Percentiles rank a stretch among this genome's conserved stretches.
These are phyloP conservation scores for Zygotorulaspora chibaensis DNA, from an alignment of 805 yeast species.

Conservation along the genomic window DNA sequence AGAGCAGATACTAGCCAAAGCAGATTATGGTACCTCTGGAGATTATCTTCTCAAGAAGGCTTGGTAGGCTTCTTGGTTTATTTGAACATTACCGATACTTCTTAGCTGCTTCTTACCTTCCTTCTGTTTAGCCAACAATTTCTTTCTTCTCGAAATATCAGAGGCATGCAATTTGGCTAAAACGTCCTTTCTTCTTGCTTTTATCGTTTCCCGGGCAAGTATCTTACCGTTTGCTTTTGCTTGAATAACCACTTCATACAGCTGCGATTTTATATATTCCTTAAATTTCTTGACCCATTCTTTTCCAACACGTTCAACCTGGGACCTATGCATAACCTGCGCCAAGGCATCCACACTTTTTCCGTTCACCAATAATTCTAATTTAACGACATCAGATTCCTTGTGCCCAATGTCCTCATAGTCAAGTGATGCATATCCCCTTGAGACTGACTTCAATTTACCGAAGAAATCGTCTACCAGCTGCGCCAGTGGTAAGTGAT, in stretches of 20 bases:
- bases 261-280: conserved; percentile 71
- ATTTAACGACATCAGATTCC: conserved; percentile 73
- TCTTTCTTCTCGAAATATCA: conserved; percentile 85
- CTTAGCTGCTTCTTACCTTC: conserved; percentile 83
- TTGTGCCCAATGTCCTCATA: conserved; percentile 90
- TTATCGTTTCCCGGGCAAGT: conserved; percentile 87
- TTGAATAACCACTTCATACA: conserved; percentile 89
- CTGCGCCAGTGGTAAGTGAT: conserved; percentile 80
- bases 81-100: conserved; percentile 68
- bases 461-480: conserved; percentile 95
- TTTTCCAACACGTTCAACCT: conserved; percentile 66
- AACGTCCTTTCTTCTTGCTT: conserved; percentile 93
- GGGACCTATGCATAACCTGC: conserved; percentile 79
- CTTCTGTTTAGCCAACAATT: conserved; percentile 80
- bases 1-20: background rate
- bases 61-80: conserved; percentile 84
- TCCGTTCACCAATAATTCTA: conserved; percentile 88
- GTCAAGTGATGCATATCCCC: conserved; percentile 91
- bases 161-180: conserved; percentile 89
- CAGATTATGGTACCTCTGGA: background rate
- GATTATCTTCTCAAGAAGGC: conserved; percentile 54
- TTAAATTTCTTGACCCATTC: conserved; percentile 82
- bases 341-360: conserved; percentile 87
- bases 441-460: conserved; percentile 79
- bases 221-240: conserved; percentile 78